Percentiles rank a stretch among this genome's conserved stretches.
Conservation (phyloP, 1,284 basidiomycete species). For the Moesziomyces antarcticus region DNA sequence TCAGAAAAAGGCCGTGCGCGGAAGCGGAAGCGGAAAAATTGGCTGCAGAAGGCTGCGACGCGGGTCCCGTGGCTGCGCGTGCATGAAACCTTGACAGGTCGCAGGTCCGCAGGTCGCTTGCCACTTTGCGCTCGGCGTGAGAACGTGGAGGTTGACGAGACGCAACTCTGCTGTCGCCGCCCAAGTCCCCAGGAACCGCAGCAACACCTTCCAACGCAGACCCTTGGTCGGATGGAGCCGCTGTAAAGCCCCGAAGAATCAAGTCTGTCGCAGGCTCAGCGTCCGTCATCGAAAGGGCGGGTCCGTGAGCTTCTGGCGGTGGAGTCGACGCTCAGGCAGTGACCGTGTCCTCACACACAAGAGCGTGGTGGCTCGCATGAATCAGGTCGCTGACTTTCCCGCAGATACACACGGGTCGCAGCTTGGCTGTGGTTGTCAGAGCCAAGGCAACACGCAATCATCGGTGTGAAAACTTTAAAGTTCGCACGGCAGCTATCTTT, state of each 20-base stretch:
- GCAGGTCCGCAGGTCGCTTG: background rate
- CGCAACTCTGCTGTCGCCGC: too few species aligned
- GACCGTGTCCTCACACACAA: too few species aligned
- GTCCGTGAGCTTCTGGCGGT: too few species aligned
- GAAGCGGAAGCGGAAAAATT: background rate
- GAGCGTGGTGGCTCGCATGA: background rate
- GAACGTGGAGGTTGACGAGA: background rate
- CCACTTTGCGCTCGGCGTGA: background rate
- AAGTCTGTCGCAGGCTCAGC: background rate
- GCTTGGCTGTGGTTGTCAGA: background rate
- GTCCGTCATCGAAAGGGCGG: too few species aligned
- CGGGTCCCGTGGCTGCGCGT: background rate
- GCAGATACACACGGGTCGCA: too few species aligned
- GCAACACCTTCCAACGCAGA: background rate
- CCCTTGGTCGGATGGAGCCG: background rate
- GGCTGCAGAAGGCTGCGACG: background rate
- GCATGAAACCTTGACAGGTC: background rate
- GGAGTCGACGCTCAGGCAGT: too few species aligned
- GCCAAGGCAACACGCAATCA: background rate
- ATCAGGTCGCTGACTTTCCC: background rate
- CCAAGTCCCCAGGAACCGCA: too few species aligned
- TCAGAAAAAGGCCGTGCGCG: too few species aligned
- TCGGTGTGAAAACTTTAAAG: too few species aligned
- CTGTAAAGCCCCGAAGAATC: background rate
- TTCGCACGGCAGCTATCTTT: too few species aligned